phyloP scores from a whole-genome alignment of 2,329 filamentous ascomycete species.

The Periglandula ipomoeae region DNA sequence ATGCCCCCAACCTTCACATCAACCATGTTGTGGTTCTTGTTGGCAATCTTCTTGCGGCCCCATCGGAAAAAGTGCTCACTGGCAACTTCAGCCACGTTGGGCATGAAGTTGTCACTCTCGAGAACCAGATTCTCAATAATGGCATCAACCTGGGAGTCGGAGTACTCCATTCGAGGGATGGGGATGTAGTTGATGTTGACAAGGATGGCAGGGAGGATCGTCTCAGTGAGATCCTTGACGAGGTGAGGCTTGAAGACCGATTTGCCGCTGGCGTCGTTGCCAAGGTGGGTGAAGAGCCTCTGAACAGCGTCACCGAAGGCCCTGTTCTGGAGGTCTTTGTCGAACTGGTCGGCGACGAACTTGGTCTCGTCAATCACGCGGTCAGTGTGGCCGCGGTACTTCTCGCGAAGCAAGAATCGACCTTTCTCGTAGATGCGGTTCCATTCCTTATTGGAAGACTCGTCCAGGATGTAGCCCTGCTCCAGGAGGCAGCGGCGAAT shows the following conservation, averaged over 20 bases:
- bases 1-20: slow-evolving; percentile 82
- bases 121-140: slow-evolving; percentile 91
- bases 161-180: slow-evolving; percentile 88
- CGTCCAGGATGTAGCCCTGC: slow-evolving; percentile 84
- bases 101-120: slow-evolving; percentile 93
- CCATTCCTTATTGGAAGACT: slow-evolving; percentile 72
- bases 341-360: slow-evolving; percentile 83
- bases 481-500: slow-evolving; percentile 77
- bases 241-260: slow-evolving; percentile 86
- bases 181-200: slow-evolving; percentile 85
- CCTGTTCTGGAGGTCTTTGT: slow-evolving; percentile 79
- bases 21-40: slow-evolving; percentile 70
- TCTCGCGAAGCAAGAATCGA: slow-evolving; percentile 75
- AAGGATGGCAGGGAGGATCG: slow-evolving; percentile 76
- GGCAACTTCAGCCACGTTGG: slow-evolving; percentile 79
- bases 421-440: slow-evolving; percentile 77
- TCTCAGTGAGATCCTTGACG: slow-evolving; percentile 76
- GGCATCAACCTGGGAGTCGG: slow-evolving; percentile 73
- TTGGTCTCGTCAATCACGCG: slow-evolving; percentile 82
- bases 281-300: slow-evolving; percentile 82
- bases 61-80: slow-evolving; percentile 93
- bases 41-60: slow-evolving; percentile 80
- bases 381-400: slow-evolving; percentile 79
- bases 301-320: slow-evolving; percentile 65
- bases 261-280: slow-evolving; percentile 77